Conservation (phyloP, 2,329 filamentous ascomycete genomes). For the Paradendryphiella salina region DNA sequence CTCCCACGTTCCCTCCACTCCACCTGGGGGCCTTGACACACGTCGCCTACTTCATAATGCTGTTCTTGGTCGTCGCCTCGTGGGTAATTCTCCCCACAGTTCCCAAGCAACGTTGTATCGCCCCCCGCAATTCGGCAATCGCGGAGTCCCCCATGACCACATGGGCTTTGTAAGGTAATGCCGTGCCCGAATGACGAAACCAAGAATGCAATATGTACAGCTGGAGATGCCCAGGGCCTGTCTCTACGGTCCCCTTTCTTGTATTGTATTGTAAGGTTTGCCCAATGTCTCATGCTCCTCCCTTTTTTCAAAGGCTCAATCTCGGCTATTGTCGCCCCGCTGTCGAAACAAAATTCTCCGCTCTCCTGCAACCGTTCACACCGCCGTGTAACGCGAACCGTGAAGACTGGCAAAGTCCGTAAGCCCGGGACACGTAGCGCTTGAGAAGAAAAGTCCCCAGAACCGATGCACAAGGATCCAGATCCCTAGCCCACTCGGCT, state of each 20-base stretch:
- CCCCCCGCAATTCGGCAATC: constrained; percentile 37
- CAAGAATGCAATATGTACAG: constrained; percentile 4
- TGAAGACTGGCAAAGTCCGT: background rate
- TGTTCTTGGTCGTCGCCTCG: constrained; percentile 18
- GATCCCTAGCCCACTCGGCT: constrained; percentile 8
- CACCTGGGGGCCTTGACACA: constrained; percentile 22
- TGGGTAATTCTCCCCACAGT: constrained; percentile 34
- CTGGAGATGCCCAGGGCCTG: constrained; percentile 14
- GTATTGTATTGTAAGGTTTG: constrained; percentile 16
- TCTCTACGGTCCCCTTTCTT: constrained; percentile 15
- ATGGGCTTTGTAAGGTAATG: background rate
- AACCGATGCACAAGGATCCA: constrained; percentile 10
- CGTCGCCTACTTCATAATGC: constrained; percentile 10
- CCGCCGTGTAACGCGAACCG: constrained; percentile 22
- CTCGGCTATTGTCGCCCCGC: constrained; percentile 34
- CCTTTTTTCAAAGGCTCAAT: constrained; percentile 22
- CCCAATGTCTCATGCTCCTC: constrained; percentile 15
- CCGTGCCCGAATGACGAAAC: constrained; percentile 1
- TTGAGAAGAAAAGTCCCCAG: constrained; percentile 1
- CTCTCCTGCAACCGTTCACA: constrained; percentile 25
- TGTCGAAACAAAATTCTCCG: constrained; percentile 22
- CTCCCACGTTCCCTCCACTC: constrained; percentile 29
- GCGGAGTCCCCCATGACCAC: constrained; percentile 9
- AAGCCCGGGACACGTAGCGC: constrained; percentile 12
- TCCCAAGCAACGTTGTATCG: constrained; percentile 28